Base-by-base conservation (phyloP, 1,139 yeast species). In the Yamadazyma dushanensis region DNA sequence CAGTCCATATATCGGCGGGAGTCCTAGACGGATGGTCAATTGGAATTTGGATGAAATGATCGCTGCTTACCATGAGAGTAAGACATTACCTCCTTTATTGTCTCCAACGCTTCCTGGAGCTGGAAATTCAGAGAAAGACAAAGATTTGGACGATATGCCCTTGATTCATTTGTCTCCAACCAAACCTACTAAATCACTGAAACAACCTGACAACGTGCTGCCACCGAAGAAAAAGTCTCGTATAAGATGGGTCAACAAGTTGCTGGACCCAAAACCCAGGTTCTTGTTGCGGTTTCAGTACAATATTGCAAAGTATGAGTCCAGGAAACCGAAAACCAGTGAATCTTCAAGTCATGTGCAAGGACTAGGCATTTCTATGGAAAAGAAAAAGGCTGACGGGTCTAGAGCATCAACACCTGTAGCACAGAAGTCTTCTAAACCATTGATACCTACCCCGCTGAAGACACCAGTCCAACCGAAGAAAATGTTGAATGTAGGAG, bases 11-110 rank as follows among this genome's bases (percentile, higher is more conserved):
- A 10, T 34, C 8, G 36, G 30, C 10, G 24, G 27, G 15, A 8
- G 36, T 5, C 20, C 39, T 19, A 14, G 31, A 8, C 27, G 31
- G 7, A 13, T 29, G 14, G 27, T 50, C n/a, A 32, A 56, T 6
- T 70, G 76, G 76, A 67, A 66, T 42, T 45, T 70, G 34, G 73
- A 70, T 30, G 73, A 70, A 16, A 53, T 70, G 57, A 39, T 69
- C 19, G 27, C 53, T 17, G 54, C 63, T n/a, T 70, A 67, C 46
- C 53, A 57, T 20, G 64, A 63, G 5, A 43, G 51, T n/a, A 68
- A 68, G 2, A 29, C 39, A 2, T 56, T 70, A 29, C 76, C 76
- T 1, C 67, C 69, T 0, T 58, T 61, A 7, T 50, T 70, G 22
- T 66, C 73, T 3, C 76, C 76, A 2, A 64, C 71, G 0, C 45